phyloP scores from a whole-genome alignment of 768 basidiomycete genomes.

The Trametes gibbosa region DNA sequence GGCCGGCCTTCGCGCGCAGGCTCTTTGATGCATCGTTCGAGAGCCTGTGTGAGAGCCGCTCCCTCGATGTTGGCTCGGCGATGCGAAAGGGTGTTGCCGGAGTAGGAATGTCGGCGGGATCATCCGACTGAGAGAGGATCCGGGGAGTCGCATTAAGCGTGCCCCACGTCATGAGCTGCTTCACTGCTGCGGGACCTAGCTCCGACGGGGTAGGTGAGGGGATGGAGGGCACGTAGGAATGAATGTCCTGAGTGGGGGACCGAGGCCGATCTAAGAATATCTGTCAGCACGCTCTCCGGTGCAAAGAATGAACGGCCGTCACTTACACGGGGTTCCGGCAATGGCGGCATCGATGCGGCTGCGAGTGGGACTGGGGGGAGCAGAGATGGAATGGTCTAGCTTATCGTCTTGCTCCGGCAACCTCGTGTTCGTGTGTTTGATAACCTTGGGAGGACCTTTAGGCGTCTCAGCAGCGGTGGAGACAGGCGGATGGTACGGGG shows the following conservation, averaged over 20 bases:
- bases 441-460: slow-evolving; percentile 53
- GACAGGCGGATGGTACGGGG: slow-evolving; percentile 60
- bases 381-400: slow-evolving; percentile 43
- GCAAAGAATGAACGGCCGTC: neutral
- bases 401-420: slow-evolving; percentile 68
- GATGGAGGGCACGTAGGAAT: slow-evolving; percentile 77
- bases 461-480: slow-evolving; percentile 26
- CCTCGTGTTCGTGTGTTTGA: slow-evolving; percentile 81
- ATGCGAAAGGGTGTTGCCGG: slow-evolving; percentile 74
- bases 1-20: slow-evolving; percentile 71
- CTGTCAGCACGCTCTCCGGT: slow-evolving; percentile 9
- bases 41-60: slow-evolving; percentile 76
- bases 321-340: slow-evolving; percentile 84
- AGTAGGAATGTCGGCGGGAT: slow-evolving; percentile 40
- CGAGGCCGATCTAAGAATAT: slow-evolving; percentile 54
- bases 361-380: slow-evolving; percentile 84
- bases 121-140: slow-evolving; percentile 64
- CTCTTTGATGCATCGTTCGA: slow-evolving; percentile 80
- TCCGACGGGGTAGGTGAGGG: slow-evolving; percentile 86
- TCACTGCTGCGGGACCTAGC: slow-evolving; percentile 78
- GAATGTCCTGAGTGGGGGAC: slow-evolving; percentile 53
- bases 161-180: slow-evolving; percentile 98
- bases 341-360: slow-evolving; percentile 93
- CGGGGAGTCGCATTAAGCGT: slow-evolving; percentile 91
- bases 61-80: slow-evolving; percentile 72